A percentile compares a stretch with the other conserved stretches of the same genome.
Conservation (phyloP, 2,329 filamentous ascomycete species). For the Pseudogymnoascus sp. region DNA sequence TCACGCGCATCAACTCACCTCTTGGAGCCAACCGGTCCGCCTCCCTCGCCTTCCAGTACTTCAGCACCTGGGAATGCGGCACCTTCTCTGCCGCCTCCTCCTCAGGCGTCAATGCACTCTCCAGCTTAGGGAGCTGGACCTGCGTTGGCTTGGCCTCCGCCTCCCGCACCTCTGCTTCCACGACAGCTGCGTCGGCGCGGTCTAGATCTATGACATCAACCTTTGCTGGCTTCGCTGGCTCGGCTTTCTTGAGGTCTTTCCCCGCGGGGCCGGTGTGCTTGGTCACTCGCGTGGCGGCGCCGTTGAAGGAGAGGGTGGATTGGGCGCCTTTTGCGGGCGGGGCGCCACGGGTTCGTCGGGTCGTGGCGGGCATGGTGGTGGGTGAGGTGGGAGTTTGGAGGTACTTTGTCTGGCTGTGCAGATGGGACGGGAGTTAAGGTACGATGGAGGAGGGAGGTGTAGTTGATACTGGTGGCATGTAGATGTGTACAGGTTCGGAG, state of each 20-base stretch:
- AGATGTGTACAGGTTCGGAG: neutral
- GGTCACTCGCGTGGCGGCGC: slow-evolving; percentile 47
- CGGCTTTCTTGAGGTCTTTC: slow-evolving; percentile 10
- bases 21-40: slow-evolving; percentile 56
- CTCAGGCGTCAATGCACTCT: slow-evolving; percentile 39
- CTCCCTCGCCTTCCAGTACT: slow-evolving; percentile 74
- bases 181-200: slow-evolving; percentile 16
- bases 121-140: neutral
- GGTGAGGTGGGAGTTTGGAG: neutral
- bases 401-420: neutral
- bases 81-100: slow-evolving; percentile 58
- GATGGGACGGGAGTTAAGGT: neutral
- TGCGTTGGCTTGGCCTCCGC: neutral
- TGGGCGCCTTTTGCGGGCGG: slow-evolving; percentile 34
- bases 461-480: neutral
- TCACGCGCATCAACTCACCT: slow-evolving; percentile 26
- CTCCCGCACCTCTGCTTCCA: slow-evolving; percentile 17
- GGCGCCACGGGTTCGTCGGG: slow-evolving; percentile 33
- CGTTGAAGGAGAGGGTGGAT: slow-evolving; percentile 58
- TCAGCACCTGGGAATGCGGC: slow-evolving; percentile 59
- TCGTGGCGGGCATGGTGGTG: slow-evolving; percentile 34
- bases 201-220: slow-evolving; percentile 13
- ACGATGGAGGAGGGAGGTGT: neutral
- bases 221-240: slow-evolving; percentile 1
- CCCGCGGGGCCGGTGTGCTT: slow-evolving; percentile 36